Conservation (phyloP, 164 flowering plant genomes). For the Nelumbo lutea region DNA sequence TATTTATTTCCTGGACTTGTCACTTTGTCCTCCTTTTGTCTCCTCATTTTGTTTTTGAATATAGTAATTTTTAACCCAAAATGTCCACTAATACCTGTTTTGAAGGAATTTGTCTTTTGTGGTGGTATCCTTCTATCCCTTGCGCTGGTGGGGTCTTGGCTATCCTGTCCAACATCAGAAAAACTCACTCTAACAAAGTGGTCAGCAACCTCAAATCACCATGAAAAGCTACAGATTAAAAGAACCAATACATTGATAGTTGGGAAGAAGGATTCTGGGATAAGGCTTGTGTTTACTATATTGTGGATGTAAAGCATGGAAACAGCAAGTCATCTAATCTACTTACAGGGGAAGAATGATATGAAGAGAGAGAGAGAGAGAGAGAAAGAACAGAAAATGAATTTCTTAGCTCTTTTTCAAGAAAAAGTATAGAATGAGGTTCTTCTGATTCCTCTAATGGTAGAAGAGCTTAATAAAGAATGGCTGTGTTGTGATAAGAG, state of each 20-base stretch:
- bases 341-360: neutral
- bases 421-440: neutral
- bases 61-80: neutral
- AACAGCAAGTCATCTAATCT: too few relatives aligned
- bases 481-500: neutral
- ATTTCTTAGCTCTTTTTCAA: neutral
- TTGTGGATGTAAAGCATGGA: too few relatives aligned
- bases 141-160: conserved; percentile 2
- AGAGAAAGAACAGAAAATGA: neutral
- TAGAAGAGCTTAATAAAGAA: neutral
- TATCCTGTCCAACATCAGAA: conserved; percentile 22
- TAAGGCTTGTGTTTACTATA: too few relatives aligned
- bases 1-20: too few relatives aligned
- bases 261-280: too few relatives aligned
- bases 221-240: too few relatives aligned
- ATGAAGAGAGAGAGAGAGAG: neutral
- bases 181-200: conserved; percentile 31
- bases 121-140: conserved; percentile 14
- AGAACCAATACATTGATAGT: too few relatives aligned
- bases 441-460: neutral
- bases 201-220: neutral
- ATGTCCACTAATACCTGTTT: conserved; percentile 16
- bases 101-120: conserved; percentile 19
- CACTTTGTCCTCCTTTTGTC: too few relatives aligned
- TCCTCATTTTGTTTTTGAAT: too few relatives aligned